phyloP scores from a whole-genome alignment of 2,329 filamentous ascomycete species.

The Malbranchea cinnamomea region DNA sequence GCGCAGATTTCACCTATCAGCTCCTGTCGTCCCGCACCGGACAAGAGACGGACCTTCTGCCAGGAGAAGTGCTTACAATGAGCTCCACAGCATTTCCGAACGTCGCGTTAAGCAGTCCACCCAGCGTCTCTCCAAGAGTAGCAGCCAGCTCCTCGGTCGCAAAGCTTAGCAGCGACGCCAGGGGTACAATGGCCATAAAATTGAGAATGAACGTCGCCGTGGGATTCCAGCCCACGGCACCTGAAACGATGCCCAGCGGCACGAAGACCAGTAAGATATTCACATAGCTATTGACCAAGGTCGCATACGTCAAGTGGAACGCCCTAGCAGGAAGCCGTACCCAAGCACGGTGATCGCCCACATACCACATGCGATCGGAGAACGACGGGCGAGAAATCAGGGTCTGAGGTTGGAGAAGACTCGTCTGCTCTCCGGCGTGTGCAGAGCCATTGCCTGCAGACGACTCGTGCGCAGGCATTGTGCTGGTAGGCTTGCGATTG shows the following conservation, averaged over 20 bases:
- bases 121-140: conserved; percentile 46
- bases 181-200: conserved; percentile 49
- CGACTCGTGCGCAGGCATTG: too few species aligned
- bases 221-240: conserved; percentile 43
- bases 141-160: conserved; percentile 48
- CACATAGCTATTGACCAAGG: conserved; percentile 36
- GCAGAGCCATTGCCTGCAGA: conserved; percentile 8
- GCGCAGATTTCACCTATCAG: too few species aligned
- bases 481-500: conserved; percentile 2
- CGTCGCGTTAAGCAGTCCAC: conserved; percentile 49
- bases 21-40: too few species aligned
- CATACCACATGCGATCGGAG: conserved; percentile 14
- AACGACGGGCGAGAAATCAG: conserved; percentile 1
- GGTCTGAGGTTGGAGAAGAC: conserved; percentile 4
- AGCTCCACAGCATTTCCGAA: conserved; percentile 53
- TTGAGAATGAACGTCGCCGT: conserved; percentile 47
- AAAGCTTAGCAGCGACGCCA: conserved; percentile 48
- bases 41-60: too few species aligned
- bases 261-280: conserved; percentile 50
- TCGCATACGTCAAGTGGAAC: conserved; percentile 27
- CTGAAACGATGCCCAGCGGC: conserved; percentile 47
- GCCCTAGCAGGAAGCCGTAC: conserved; percentile 26
- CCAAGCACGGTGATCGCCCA: conserved; percentile 23
- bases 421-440: conserved; percentile 5
- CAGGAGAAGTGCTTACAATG: conserved; percentile 54